Evolutionary conservation across 208 protist genomes (phyloP), one percentile per base, ranked within the genome.

Genomic region (Wallacemonas sp.): DNA sequence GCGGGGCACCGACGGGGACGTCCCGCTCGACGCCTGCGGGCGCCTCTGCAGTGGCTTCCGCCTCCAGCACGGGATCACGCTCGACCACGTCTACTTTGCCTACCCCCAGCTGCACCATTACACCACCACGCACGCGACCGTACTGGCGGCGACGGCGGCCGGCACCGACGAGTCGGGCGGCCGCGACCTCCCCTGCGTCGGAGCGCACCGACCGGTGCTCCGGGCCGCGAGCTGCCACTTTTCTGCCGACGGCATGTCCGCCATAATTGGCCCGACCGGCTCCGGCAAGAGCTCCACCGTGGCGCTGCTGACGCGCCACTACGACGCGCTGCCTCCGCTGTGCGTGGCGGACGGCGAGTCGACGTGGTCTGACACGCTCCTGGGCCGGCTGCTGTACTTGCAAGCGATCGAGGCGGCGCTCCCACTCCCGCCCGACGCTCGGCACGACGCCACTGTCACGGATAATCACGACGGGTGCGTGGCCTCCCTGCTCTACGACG

Each of bases 231-330:
- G n/a, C n/a, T 59, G 52, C 52, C 26, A n/a, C 5, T 89, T 71
- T 59, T 81, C 77, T 1, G 70, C 74, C 0, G 45, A 20, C 11
- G 70, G 72, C 38, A 87, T 82, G 65, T 85, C 80, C 20, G 88
- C 76, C 8, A 52, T 97, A 1, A 74, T 95, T 12, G 93, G 93
- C 7, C 77, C 39, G 25, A 87, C 77, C 25, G 93, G 93, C 14
- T 83, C 79, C 25, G 93, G 93, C 25, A 97, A 97, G 75, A 87
- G 73, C 32, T 92, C 90, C 4, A 45, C 91, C 4, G 62, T 84
- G 5, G 10, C 50, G 41, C 74, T 97, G 59, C 61, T 96, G 25
- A 79, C 79, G 42, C 86, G 91, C 32, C 72, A 86, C 32, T 96
- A 94, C 71, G 84, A 94, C 39, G 81, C 86, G 2, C 29, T 89